Percentiles rank a stretch among this genome's conserved stretches.
These are phyloP conservation scores for Flaveria linearis DNA, from an alignment of 129 eudicot genomes.

Conservation along the genomic window DNA sequence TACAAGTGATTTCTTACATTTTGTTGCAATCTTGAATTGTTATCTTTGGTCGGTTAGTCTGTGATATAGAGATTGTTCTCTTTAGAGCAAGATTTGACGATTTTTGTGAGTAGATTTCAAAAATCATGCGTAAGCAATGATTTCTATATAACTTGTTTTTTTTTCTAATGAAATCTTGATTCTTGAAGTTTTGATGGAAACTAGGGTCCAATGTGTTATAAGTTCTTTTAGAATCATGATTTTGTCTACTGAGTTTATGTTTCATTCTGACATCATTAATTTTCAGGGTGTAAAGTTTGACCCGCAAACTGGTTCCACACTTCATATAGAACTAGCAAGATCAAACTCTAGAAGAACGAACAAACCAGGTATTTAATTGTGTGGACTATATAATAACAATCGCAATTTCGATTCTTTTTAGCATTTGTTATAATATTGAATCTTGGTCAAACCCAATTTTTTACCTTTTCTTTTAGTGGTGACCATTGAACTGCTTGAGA, in stretches of 20 bases:
- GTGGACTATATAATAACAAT: not conserved
- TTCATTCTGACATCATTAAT: conserved; percentile 1
- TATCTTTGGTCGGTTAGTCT: not conserved
- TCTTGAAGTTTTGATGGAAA: not conserved
- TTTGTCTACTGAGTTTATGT: not conserved
- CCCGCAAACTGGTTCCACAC: conserved; percentile 83
- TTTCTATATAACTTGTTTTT: not conserved
- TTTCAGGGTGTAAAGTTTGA: conserved; percentile 91
- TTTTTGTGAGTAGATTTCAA: not conserved
- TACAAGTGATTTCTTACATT: not conserved
- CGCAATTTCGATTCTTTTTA: not conserved
- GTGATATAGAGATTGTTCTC: not conserved
- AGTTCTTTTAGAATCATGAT: not conserved
- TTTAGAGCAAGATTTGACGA: conserved; percentile 13
- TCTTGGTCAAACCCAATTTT: not conserved
- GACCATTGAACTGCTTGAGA: conserved; percentile 14
- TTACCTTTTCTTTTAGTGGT: not conserved
- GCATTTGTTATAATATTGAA: not conserved
- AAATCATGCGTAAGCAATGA: conserved; percentile 3
- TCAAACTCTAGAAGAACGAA: conserved; percentile 80
- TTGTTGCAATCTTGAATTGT: conserved; percentile 2
- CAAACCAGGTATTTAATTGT: conserved; percentile 56
- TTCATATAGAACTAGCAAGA: conserved; percentile 93
- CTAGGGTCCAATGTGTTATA: conserved; percentile 14
- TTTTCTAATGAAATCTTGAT: not conserved